Evolutionary conservation across 495 filamentous ascomycete genomes (phyloP).

Genomic region (Recurvomyces mirabilis): DNA sequence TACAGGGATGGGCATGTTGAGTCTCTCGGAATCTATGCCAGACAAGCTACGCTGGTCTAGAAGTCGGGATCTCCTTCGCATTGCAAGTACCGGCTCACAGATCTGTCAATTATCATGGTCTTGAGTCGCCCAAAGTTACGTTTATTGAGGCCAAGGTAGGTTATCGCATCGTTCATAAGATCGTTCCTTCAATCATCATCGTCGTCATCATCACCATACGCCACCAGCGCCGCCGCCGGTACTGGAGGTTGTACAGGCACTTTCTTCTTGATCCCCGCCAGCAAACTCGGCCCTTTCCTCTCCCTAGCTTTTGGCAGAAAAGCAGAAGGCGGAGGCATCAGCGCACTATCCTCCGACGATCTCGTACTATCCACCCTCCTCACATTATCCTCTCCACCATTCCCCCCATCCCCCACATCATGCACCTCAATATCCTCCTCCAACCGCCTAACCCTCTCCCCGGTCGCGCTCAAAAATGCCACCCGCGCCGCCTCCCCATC

Average conservation of each 20-base stretch:
- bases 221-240: not conserved
- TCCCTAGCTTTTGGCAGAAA: slow-evolving; percentile 74
- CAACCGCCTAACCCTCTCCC: slow-evolving; percentile 42
- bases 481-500: slow-evolving; percentile 72
- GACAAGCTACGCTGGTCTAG: too few species aligned
- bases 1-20: too few species aligned
- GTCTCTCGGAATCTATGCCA: too few species aligned
- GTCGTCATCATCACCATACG: slow-evolving; percentile 5
- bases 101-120: too few species aligned
- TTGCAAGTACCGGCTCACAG: too few species aligned
- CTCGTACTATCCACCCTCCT: slow-evolving; percentile 13
- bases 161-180: too few species aligned
- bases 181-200: slow-evolving; percentile 7
- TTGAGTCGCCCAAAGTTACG: too few species aligned
- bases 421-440: slow-evolving; percentile 16
- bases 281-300: slow-evolving; percentile 62
- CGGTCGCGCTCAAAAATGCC: slow-evolving; percentile 60
- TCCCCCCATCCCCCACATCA: slow-evolving; percentile 24
- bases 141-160: too few species aligned
- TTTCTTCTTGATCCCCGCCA: slow-evolving; percentile 83
- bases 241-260: too few species aligned
- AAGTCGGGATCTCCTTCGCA: too few species aligned
- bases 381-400: slow-evolving; percentile 30
- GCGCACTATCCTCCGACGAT: slow-evolving; percentile 26
- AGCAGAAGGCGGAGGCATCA: slow-evolving; percentile 41